Percentiles rank a stretch among this genome's conserved stretches.
These are phyloP conservation scores for Sporothrix inflata DNA, from an alignment of 2,329 filamentous ascomycete species.

Conservation along the genomic window DNA sequence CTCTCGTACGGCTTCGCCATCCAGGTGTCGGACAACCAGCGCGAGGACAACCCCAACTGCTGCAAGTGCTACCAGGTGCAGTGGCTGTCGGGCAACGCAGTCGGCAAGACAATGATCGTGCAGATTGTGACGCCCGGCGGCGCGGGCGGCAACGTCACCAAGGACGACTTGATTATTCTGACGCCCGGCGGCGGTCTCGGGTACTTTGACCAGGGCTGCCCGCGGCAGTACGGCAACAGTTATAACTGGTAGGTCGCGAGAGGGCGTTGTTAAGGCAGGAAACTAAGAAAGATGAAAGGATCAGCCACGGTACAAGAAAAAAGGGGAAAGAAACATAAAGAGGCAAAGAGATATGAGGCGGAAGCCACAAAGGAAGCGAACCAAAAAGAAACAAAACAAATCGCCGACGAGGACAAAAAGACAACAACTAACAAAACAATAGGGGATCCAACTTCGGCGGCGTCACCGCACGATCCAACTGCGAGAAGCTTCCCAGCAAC, in stretches of 20 bases:
- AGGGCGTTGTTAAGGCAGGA: not conserved
- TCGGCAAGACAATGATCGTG: conserved; percentile 33
- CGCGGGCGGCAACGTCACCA: not conserved
- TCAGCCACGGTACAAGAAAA: not conserved
- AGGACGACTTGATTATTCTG: not conserved
- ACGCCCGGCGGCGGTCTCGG: not conserved
- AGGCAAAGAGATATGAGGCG: not conserved
- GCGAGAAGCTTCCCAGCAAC: not conserved
- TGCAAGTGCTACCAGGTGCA: conserved; percentile 36
- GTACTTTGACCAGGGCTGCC: not conserved
- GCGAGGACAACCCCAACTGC: conserved; percentile 35
- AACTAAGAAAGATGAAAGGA: not conserved
- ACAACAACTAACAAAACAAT: not conserved
- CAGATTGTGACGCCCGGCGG: not conserved
- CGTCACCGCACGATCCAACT: not conserved
- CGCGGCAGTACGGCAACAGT: not conserved
- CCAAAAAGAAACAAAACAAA: not conserved
- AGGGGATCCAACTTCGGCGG: not conserved
- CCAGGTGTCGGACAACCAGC: conserved; percentile 32
- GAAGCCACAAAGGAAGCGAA: not conserved
- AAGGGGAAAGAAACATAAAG: not conserved
- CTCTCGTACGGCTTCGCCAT: conserved; percentile 36
- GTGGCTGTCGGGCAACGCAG: conserved; percentile 34
- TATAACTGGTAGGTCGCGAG: not conserved
- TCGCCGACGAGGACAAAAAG: not conserved